A percentile compares a stretch with the other conserved stretches of the same genome.
Conservation (phyloP, 2,329 filamentous ascomycete genomes). For the Ophiostoma triangulosporum region DNA sequence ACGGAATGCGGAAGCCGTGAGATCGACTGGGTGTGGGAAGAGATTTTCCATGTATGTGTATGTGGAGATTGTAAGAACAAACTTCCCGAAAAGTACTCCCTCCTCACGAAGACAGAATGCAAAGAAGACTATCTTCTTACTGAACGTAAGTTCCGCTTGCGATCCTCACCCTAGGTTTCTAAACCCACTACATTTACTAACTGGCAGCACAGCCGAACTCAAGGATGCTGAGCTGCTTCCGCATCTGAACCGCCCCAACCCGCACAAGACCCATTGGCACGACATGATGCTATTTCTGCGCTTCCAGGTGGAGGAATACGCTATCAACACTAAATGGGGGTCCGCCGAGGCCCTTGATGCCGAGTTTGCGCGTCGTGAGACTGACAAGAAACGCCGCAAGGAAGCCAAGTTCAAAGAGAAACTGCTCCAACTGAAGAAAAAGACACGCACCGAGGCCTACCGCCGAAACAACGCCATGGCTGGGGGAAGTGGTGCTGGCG, state of each 20-base stretch:
- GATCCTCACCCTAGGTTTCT: too few relatives aligned
- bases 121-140: conserved; percentile 91
- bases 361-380: conserved; percentile 70
- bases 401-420: conserved; percentile 88
- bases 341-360: conserved; percentile 71
- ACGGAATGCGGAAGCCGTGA: conserved; percentile 71
- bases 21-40: conserved; percentile 92
- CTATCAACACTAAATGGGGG: conserved; percentile 83
- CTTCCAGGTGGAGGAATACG: conserved; percentile 89
- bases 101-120: conserved; percentile 93
- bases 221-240: conserved; percentile 76
- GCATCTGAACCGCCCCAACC: conserved; percentile 79
- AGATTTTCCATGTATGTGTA: conserved; percentile 61
- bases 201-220: conserved; percentile 62
- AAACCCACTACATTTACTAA: not conserved
- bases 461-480: conserved; percentile 42
- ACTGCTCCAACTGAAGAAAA: conserved; percentile 79
- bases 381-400: conserved; percentile 70
- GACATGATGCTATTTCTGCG: conserved; percentile 98
- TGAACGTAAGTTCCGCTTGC: conserved; percentile 52
- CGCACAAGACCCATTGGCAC: conserved; percentile 91
- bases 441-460: conserved; percentile 83
- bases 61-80: conserved; percentile 83
- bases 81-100: conserved; percentile 78
- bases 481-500: conserved; percentile 20